Conservation (phyloP, 2,329 filamentous ascomycete species). For the Fusarium succisae region DNA sequence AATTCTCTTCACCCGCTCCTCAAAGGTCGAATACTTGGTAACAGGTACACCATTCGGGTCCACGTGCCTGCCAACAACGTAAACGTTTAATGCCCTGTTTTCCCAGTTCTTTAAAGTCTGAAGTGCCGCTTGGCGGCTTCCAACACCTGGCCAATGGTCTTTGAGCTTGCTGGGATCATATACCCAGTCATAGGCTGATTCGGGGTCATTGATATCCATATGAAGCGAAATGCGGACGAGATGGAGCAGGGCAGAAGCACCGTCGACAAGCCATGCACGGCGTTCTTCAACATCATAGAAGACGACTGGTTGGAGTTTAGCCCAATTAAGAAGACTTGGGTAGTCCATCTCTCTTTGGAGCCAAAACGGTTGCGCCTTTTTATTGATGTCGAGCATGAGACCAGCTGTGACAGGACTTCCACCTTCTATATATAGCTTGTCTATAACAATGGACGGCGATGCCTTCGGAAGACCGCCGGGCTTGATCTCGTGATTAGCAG, state of each 20-base stretch:
- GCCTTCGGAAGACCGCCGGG: not conserved
- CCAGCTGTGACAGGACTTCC: constrained; percentile 1
- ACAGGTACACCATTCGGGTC: not conserved
- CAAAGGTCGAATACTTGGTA: not conserved
- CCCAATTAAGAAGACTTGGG: constrained; percentile 17
- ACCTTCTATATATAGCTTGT: constrained; percentile 16
- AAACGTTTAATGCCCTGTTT: not conserved
- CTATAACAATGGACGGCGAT: not conserved
- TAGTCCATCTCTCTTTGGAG: constrained; percentile 20
- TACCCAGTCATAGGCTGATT: constrained; percentile 23
- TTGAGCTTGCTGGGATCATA: not conserved
- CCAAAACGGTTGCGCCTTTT: constrained; percentile 13
- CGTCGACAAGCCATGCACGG: constrained; percentile 18
- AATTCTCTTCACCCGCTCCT: not conserved
- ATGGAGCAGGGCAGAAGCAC: constrained; percentile 23
- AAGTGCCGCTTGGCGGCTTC: not conserved
- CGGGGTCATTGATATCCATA: not conserved
- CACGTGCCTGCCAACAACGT: not conserved
- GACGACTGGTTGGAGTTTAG: not conserved
- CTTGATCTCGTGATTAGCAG: not conserved
- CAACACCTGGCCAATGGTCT: not conserved
- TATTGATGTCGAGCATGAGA: constrained; percentile 3
- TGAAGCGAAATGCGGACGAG: constrained; percentile 17
- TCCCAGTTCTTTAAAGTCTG: constrained; percentile 10
- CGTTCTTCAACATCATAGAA: constrained; percentile 13